These are phyloP conservation scores for Phytophthora megakarya DNA, from an alignment of 352 stramenopile species.

Conservation along the genomic window DNA sequence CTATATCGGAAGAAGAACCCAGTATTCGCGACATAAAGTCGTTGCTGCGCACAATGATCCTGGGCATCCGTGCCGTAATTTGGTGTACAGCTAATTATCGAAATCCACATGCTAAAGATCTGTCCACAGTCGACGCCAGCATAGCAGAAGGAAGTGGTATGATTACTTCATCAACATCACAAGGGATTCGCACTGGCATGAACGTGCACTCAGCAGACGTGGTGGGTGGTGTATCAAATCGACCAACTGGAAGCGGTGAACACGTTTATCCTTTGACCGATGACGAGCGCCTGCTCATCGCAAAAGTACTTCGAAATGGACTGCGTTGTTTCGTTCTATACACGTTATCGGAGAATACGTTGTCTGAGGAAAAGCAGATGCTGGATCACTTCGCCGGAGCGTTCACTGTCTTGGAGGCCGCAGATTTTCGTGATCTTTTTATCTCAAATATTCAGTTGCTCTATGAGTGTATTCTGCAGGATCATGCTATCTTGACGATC, in stretches of 20 bases:
- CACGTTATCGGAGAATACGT: slow-evolving; percentile 85
- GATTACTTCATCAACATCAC: slow-evolving; percentile 22
- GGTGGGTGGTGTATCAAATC: slow-evolving; percentile 18
- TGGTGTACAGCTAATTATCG: slow-evolving; percentile 97
- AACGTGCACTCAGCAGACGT: slow-evolving; percentile 29
- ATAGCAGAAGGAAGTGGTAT: slow-evolving; percentile 39
- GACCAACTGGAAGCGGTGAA: slow-evolving; percentile 25
- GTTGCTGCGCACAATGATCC: slow-evolving; percentile 96
- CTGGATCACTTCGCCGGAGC: slow-evolving; percentile 96
- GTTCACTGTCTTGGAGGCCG: slow-evolving; percentile 96
- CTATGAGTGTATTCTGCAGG: slow-evolving; percentile 93
- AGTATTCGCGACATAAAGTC: slow-evolving; percentile 92
- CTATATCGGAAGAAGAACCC: slow-evolving; percentile 74
- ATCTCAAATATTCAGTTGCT: slow-evolving; percentile 90
- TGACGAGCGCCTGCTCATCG: slow-evolving; percentile 92
- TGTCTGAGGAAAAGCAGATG: slow-evolving; percentile 94
- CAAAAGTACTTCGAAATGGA: slow-evolving; percentile 93
- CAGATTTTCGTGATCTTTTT: slow-evolving; percentile 93
- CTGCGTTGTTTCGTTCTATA: slow-evolving; percentile 95
- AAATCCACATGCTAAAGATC: slow-evolving; percentile 84
- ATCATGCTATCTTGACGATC: slow-evolving; percentile 93
- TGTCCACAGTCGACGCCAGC: slow-evolving; percentile 78
- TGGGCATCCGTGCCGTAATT: slow-evolving; percentile 98
- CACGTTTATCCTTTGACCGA: slow-evolving; percentile 90
- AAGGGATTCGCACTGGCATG: slow-evolving; percentile 22